phyloP scores from a whole-genome alignment of 495 filamentous ascomycete species.

The Mycothermus thermophilus region DNA sequence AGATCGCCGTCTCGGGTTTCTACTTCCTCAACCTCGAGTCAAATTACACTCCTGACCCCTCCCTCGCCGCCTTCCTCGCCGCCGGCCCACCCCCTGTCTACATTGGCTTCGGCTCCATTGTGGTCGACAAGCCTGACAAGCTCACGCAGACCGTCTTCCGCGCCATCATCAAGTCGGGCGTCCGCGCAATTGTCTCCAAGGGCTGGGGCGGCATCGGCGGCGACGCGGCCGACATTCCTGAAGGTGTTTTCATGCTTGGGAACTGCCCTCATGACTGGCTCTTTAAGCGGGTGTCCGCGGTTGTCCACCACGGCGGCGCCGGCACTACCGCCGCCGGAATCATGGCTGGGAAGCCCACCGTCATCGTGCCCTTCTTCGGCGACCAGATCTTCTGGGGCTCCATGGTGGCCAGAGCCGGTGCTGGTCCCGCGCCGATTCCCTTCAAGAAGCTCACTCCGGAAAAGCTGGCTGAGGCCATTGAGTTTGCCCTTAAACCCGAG shows the following conservation, averaged over 20 bases:
- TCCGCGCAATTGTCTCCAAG: conserved; percentile 50
- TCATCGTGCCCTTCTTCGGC: conserved; percentile 57
- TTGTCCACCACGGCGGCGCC: conserved; percentile 53
- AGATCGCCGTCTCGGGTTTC: conserved; percentile 52
- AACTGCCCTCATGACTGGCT: conserved; percentile 59
- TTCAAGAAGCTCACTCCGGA: conserved; percentile 54
- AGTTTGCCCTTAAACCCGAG: conserved; percentile 41
- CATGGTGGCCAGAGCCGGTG: conserved; percentile 51
- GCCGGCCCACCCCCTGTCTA: conserved; percentile 47
- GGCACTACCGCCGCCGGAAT: conserved; percentile 54
- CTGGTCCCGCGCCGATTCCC: conserved; percentile 55
- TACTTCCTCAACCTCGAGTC: conserved; percentile 51
- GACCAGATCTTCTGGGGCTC: conserved; percentile 75
- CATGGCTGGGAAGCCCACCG: conserved; percentile 48
- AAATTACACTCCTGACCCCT: conserved; percentile 40
- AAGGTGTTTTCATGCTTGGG: conserved; percentile 48
- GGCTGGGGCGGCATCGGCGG: conserved; percentile 54
- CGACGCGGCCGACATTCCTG: conserved; percentile 36
- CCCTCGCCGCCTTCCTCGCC: conserved; percentile 41
- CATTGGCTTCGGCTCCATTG: conserved; percentile 57
- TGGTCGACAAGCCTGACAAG: conserved; percentile 49
- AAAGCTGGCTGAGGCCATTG: conserved; percentile 47
- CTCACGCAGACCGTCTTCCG: conserved; percentile 51
- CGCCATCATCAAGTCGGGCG: conserved; percentile 43
- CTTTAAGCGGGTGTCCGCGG: conserved; percentile 44